These are phyloP conservation scores for Leucaena leucocephala DNA, from an alignment of 306 rosid species.

Conservation along the genomic window DNA sequence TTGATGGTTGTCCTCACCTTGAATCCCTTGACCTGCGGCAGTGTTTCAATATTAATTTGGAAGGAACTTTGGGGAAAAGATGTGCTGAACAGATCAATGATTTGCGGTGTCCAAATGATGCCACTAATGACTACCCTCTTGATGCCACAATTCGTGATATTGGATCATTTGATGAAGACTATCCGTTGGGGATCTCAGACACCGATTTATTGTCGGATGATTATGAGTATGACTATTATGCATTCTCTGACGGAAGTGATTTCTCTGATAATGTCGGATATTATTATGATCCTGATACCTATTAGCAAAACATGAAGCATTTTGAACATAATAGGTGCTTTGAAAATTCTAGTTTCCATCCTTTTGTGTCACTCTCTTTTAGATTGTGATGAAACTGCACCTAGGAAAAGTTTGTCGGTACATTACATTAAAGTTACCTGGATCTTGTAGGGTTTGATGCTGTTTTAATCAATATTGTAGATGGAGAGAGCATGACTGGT, in stretches of 20 bases:
- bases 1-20: slow-evolving; percentile 64
- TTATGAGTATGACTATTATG: slow-evolving; percentile 42
- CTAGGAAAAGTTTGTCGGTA: not conserved
- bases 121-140: slow-evolving; percentile 42
- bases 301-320: slow-evolving; percentile 5
- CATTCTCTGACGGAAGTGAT: slow-evolving; percentile 52
- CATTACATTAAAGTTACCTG: not conserved
- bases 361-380: not conserved
- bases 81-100: slow-evolving; percentile 52
- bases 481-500: not conserved
- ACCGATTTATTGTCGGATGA: slow-evolving; percentile 43
- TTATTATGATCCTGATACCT: not conserved
- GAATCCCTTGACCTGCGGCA: slow-evolving; percentile 66
- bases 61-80: slow-evolving; percentile 43
- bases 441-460: slow-evolving; percentile 21
- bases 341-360: not conserved
- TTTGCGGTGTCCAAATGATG: slow-evolving; percentile 52
- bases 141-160: slow-evolving; percentile 14
- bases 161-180: slow-evolving; percentile 44
- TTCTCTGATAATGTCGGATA: slow-evolving; percentile 31
- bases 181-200: slow-evolving; percentile 45
- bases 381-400: slow-evolving; percentile 13
- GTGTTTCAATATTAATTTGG: slow-evolving; percentile 51
- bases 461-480: slow-evolving; percentile 5
- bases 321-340: slow-evolving; percentile 14